Evolutionary conservation across 805 yeast species (phyloP).

Genomic region (Blastobotrys muscicola): DNA sequence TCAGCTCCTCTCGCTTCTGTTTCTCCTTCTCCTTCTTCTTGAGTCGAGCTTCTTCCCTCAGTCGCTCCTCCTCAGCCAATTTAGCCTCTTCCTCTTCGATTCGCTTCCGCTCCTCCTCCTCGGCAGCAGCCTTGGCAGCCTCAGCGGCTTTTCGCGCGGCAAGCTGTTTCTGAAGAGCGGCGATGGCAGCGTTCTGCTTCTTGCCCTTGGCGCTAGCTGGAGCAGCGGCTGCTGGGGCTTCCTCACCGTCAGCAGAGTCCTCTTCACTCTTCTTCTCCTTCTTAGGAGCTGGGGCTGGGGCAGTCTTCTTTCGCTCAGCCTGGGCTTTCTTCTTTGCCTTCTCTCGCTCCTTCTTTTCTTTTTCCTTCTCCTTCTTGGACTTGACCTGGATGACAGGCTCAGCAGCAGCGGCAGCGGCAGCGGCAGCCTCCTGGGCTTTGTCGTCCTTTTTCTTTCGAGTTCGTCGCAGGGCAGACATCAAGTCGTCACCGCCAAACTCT

Average conservation of each 20-base stretch:
- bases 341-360: slow-evolving; percentile 60
- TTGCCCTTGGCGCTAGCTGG: slow-evolving; percentile 50
- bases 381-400: slow-evolving; percentile 60
- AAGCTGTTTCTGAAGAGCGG: slow-evolving; percentile 82
- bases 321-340: slow-evolving; percentile 85
- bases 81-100: slow-evolving; percentile 47
- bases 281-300: slow-evolving; percentile 46
- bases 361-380: slow-evolving; percentile 91
- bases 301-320: slow-evolving; percentile 74
- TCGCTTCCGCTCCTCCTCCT: slow-evolving; percentile 70
- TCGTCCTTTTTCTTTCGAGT: slow-evolving; percentile 71
- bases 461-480: slow-evolving; percentile 73
- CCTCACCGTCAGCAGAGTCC: slow-evolving; percentile 23
- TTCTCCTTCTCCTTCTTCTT: slow-evolving; percentile 81
- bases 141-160: slow-evolving; percentile 82
- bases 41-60: slow-evolving; percentile 43
- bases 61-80: slow-evolving; percentile 54
- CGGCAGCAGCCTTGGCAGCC: slow-evolving; percentile 66
- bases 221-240: slow-evolving; percentile 27
- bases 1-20: slow-evolving; percentile 79
- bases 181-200: slow-evolving; percentile 83
- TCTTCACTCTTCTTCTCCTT: slow-evolving; percentile 46
- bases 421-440: slow-evolving; percentile 44
- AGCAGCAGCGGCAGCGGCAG: slow-evolving; percentile 24
- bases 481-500: slow-evolving; percentile 45